Conservation (phyloP, 192 early-diverging fungal genomes). For the Umbelopsis isabellina region DNA sequence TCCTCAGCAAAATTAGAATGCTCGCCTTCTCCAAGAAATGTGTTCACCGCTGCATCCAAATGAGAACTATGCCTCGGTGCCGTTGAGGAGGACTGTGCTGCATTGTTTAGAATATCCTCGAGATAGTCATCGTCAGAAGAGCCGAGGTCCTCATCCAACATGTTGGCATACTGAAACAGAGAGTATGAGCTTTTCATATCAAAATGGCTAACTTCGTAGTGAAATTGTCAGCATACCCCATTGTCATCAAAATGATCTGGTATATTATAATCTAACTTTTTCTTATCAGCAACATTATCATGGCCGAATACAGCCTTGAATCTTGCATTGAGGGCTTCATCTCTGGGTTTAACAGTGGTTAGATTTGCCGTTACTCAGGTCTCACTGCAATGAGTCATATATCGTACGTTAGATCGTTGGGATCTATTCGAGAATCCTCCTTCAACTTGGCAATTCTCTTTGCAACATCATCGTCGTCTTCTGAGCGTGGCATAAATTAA, state of each 20-base stretch:
- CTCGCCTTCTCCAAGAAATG: conserved; percentile 4
- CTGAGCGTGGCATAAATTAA: not conserved
- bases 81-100: not conserved
- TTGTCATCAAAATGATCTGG: not conserved
- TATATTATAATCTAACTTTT: conserved; percentile 5
- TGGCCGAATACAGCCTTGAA: not conserved
- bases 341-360: not conserved
- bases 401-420: conserved; percentile 1
- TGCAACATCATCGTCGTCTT: conserved; percentile 5
- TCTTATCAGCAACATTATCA: not conserved
- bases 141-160: not conserved
- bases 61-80: not conserved
- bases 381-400: not conserved
- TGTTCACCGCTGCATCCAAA: not conserved
- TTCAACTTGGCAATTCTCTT: conserved; percentile 4
- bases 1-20: not conserved
- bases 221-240: not conserved
- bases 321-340: conserved; percentile 10
- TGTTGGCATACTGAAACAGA: not conserved
- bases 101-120: not conserved
- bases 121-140: conserved; percentile 16
- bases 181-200: not conserved
- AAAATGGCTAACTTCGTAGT: not conserved
- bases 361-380: not conserved
- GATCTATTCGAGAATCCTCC: not conserved